Base-by-base conservation (phyloP, 139 green algal species). In the Helicosporidium sp. region DNA sequence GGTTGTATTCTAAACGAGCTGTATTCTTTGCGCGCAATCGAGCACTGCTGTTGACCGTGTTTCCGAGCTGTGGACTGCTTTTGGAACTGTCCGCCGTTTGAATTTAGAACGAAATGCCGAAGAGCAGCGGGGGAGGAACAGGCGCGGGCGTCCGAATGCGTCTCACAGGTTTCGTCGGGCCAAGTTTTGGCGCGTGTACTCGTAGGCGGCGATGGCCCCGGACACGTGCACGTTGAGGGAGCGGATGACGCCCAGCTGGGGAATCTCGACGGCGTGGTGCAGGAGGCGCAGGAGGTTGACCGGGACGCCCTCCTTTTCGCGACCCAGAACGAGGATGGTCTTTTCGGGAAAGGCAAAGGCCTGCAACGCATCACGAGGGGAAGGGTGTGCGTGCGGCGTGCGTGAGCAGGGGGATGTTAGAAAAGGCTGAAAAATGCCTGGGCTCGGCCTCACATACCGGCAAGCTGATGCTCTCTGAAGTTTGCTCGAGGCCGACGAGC, bases 171-270 rank as follows among this genome's bases (percentile, higher is more conserved):
- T n/a, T n/a, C 31, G 10, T 10, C 31, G 39, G 17, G 26, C 27
- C 39, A 52, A 19, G 10, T 26, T 17, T 58, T 88, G 79, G 26
- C 66, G 44, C 4, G 76, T 81, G 61, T 82, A 94, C 42, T 94
- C 81, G 53, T 83, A 92, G 41, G 84, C 46, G 3, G 75, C 70
- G 17, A 95, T 77, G 0, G 83, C 80, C 3, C 69, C 85, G 25
- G 55, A 79, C 25, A 94, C 85, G 61, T 94, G 85, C 13, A 93
- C 85, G 61, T 94, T 94, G 24, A 94, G 65, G 0, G 74, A 89
- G 0, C 85, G 57, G 33, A 94, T 80, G 33, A 92, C 29, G 13
- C 84, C 83, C 3, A 84, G 43, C 65, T 95, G 53, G 3, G 84
- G 84, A 15, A 94, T 95, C 69, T 95, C 83, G n/a, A 95, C 64